Base-by-base conservation (phyloP, 495 filamentous ascomycete genomes). In the Astrocystis sublimbata region DNA sequence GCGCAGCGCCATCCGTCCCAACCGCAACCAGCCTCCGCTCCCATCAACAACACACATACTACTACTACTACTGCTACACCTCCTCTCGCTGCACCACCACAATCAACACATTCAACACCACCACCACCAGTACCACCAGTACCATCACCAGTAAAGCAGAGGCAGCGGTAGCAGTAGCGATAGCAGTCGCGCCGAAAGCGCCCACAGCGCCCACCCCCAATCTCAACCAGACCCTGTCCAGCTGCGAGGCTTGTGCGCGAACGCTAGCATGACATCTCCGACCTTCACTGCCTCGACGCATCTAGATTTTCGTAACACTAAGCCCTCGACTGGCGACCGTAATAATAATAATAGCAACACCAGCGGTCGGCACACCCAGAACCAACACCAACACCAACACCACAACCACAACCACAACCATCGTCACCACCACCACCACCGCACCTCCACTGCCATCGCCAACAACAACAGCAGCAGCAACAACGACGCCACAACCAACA, bases 271-370 rank as follows among this genome's bases (percentile, higher is more conserved):
- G 56, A 67, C 66, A 57, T 65, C 69, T 66, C 68, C 68, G 64
- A 70, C 65, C 47, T 52, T 66, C 59, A 62, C 70, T 65, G 50
- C 67, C 41, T 63, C 65, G 45, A 70, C 61, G 46, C 65, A 68
- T 55, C 66, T 72, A 70, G 67, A 72, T 68, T 72, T 70, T 68
- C 68, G 65, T 72, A 66, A n/a, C n/a, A n/a, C n/a, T n/a, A n/a
- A 70, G 70, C 70, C 70, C 65, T 59, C 68, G 56, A n/a, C 60
- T 13, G 41, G 28, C 51, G 33, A 36, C 3, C 26, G 36, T 24
- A n/a, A 4, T 13, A 17, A n/a, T 9, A n/a, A 13, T 17, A 35
- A 28, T 21, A 17, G 3, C 17, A 17, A 17, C 54, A 36, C 21
- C 57, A 57, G 17, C 41, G 28, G 17, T 19, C n/a, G n/a, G n/a